Percentiles rank a stretch among this genome's conserved stretches.
Evolutionary conservation across 2,329 filamentous ascomycete species (phyloP).

Genomic region (Catunica adiposa): DNA sequence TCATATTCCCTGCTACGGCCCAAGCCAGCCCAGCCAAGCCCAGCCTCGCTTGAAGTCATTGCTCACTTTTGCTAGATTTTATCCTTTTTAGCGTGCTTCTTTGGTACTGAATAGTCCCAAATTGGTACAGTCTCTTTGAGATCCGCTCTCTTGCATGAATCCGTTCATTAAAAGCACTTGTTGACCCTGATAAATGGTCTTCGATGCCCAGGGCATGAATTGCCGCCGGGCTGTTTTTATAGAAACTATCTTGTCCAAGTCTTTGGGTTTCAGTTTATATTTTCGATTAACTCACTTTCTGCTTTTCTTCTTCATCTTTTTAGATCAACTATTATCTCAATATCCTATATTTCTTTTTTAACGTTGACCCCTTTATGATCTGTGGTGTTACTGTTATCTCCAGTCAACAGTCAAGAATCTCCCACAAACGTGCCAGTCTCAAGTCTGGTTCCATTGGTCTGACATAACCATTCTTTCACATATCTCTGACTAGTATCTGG

Average conservation of each 20-base stretch:
- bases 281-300: neutral
- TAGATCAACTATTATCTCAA: too few relatives aligned
- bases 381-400: neutral
- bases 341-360: too few relatives aligned
- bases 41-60: constrained; percentile 1
- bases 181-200: neutral
- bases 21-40: neutral
- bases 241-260: neutral
- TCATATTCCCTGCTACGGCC: neutral
- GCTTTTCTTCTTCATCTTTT: too few relatives aligned
- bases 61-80: neutral
- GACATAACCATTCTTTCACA: too few relatives aligned
- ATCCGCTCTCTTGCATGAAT: constrained; percentile 4
- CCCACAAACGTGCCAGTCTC: too few relatives aligned
- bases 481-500: too few relatives aligned
- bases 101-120: neutral
- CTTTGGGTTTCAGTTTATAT: neutral
- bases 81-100: neutral
- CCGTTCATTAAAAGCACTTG: constrained; percentile 2
- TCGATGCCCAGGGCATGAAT: neutral
- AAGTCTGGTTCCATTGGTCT: too few relatives aligned
- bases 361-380: neutral
- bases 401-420: too few relatives aligned
- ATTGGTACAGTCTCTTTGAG: neutral
- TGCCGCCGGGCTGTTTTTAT: neutral